Evolutionary conservation across 2,329 filamentous ascomycete genomes (phyloP), one percentile per base, ranked within the genome.

Genomic region (Plenodomus lindquistii): DNA sequence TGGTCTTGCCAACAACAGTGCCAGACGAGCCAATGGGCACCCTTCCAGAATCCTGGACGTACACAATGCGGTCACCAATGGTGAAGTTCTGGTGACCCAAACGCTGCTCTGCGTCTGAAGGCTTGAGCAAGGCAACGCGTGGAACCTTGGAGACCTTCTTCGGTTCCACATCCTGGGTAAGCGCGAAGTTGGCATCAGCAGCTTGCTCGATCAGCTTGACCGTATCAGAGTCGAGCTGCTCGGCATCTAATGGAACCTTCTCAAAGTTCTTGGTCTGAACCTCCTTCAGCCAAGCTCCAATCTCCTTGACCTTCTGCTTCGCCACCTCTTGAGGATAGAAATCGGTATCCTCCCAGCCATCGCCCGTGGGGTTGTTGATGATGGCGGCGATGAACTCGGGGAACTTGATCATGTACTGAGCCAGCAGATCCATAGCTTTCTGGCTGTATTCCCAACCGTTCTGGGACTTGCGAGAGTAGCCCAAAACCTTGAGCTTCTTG

Each of bases 381-480:
- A 99, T 90, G 3, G 86, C 90, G 8, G 88, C 91, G 66, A 99
- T 93, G 73, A 99, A 97, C 49, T 97, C 91, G 0, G 94, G 94
- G 73, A 99, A 99, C 15, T 85, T 86, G 50, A 87, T 86, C 88
- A 97, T 97, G 72, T 97, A 99, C 59, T 91, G 82, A 36, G 85
- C 83, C 44, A 99, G 83, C 44, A 99, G 76, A 38, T 87, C 81
- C 48, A 97, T 81, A 1, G 94, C 92, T 59, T 89, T 87, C 41
- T 84, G 81, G 65, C 92, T 97, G 71, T 96, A 99, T 72, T 99
- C 94, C 95, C 95, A 99, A 5, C 95, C 94, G 21, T 85, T 88
- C 11, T 85, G 79, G 3, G 86, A 86, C 67, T 94, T 94, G 62
- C 91, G 88, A 19, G 93, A 96, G 73, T 97, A 99, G 0, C 94